These are phyloP conservation scores for Candida boidinii DNA, from an alignment of 805 yeast species.

Conservation along the genomic window DNA sequence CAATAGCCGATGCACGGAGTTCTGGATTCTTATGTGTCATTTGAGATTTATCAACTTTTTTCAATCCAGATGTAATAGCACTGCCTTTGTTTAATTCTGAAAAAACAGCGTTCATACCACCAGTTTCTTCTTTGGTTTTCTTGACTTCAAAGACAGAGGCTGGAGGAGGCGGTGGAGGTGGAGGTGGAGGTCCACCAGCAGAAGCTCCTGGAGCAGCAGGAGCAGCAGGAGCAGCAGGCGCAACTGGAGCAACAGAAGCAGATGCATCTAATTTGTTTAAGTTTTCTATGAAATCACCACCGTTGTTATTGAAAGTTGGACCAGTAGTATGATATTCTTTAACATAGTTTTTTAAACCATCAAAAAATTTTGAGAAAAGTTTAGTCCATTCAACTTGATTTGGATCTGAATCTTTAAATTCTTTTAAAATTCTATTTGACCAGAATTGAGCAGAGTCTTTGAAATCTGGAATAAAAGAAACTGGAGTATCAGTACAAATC, in stretches of 20 bases:
- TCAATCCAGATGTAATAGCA: slow-evolving; percentile 72
- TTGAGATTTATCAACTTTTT: slow-evolving; percentile 87
- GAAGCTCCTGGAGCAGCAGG: slow-evolving; percentile 27
- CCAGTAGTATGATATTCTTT: slow-evolving; percentile 80
- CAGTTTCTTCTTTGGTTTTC: slow-evolving; percentile 8
- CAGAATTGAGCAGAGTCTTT: slow-evolving; percentile 92
- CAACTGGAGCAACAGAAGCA: slow-evolving; percentile 14
- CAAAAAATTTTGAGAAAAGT: slow-evolving; percentile 51
- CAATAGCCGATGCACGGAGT: slow-evolving; percentile 51
- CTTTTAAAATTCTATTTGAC: slow-evolving; percentile 85
- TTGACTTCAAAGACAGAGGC: slow-evolving; percentile 51
- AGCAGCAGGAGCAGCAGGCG: slow-evolving; percentile 20
- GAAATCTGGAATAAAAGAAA: slow-evolving; percentile 68
- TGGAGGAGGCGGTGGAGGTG: slow-evolving; percentile 87
- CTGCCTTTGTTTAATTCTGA: slow-evolving; percentile 86
- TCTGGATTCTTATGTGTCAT: slow-evolving; percentile 92
- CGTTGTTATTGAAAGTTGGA: slow-evolving; percentile 60
- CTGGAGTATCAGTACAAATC: slow-evolving; percentile 74
- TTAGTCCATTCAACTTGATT: slow-evolving; percentile 79
- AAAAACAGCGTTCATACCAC: slow-evolving; percentile 82
- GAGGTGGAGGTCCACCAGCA: slow-evolving; percentile 52
- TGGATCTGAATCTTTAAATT: slow-evolving; percentile 62
- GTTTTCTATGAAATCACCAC: slow-evolving; percentile 54
- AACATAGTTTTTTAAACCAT: slow-evolving; percentile 61
- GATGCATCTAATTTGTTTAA: slow-evolving; percentile 17